Percentiles rank a stretch among this genome's conserved stretches.
phyloP scores from a whole-genome alignment of 2,329 filamentous ascomycete species.

The Fusarium odoratissimum region DNA sequence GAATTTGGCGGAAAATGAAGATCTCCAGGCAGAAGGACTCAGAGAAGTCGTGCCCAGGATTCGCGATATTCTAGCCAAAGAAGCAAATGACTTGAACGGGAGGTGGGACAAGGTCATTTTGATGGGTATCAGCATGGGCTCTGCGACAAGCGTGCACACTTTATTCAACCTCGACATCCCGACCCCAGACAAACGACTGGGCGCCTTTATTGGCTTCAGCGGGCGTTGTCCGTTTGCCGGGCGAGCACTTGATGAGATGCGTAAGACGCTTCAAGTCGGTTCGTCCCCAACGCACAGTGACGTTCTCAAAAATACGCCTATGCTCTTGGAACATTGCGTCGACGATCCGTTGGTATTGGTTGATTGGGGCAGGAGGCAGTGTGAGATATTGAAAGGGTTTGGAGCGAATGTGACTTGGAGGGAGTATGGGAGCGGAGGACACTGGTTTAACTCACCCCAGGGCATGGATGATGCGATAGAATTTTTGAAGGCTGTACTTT shows the following conservation, averaged over 20 bases:
- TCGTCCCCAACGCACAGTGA: constrained; percentile 3
- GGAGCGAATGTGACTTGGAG: constrained; percentile 55
- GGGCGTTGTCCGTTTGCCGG: constrained; percentile 52
- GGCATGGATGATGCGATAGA: constrained; percentile 57
- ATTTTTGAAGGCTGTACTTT: constrained; percentile 44
- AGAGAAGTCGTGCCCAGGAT: constrained; percentile 52
- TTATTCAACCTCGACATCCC: constrained; percentile 52
- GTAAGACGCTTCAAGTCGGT: neutral
- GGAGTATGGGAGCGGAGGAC: constrained; percentile 56
- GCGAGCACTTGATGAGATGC: constrained; percentile 47
- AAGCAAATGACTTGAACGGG: constrained; percentile 52
- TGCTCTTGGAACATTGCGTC: constrained; percentile 58
- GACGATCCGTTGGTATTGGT: constrained; percentile 58
- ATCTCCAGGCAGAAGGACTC: constrained; percentile 57
- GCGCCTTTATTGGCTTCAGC: constrained; percentile 54
- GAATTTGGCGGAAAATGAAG: constrained; percentile 55
- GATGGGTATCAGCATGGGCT: constrained; percentile 61
- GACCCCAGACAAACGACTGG: constrained; percentile 19
- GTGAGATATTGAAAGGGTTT: constrained; percentile 51
- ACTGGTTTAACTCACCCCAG: constrained; percentile 58
- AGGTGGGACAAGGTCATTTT: constrained; percentile 55
- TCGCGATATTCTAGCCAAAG: constrained; percentile 47
- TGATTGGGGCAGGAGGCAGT: constrained; percentile 51
- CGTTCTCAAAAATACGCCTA: constrained; percentile 55
- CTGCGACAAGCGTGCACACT: constrained; percentile 53